Evolutionary conservation across 768 basidiomycete species (phyloP).

Genomic region (Tephrocybe sp.): DNA sequence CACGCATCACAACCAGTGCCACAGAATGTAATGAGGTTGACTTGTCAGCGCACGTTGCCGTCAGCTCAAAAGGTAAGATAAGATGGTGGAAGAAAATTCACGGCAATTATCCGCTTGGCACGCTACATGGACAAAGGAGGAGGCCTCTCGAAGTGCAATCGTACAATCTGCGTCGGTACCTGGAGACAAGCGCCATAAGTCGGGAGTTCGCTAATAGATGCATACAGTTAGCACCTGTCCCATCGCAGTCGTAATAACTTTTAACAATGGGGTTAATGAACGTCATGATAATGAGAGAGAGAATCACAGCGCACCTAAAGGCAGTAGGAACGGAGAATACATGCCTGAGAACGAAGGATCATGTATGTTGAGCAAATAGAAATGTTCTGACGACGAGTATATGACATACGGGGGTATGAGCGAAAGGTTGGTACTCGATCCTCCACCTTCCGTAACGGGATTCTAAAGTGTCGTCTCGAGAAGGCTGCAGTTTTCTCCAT

Average conservation of each 20-base stretch:
- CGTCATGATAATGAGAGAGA: background rate
- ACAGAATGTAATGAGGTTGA: too few relatives aligned
- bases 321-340: constrained; percentile 39
- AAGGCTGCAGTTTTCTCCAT: constrained; percentile 39
- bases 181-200: constrained; percentile 12
- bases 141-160: constrained; percentile 36
- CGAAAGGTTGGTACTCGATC: constrained; percentile 36
- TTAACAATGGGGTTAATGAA: background rate
- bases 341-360: constrained; percentile 27
- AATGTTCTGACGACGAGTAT: background rate
- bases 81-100: background rate
- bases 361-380: background rate
- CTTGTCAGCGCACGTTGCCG: too few relatives aligned
- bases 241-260: constrained; percentile 45
- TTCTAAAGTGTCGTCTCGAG: constrained; percentile 37
- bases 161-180: constrained; percentile 34
- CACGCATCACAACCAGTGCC: too few relatives aligned
- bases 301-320: constrained; percentile 31
- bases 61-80: too few relatives aligned
- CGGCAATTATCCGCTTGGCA: constrained; percentile 7
- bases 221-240: constrained; percentile 41
- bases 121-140: constrained; percentile 37
- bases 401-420: constrained; percentile 13
- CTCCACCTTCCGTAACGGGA: constrained; percentile 29
- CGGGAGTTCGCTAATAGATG: background rate